Percentiles rank a stretch among this genome's conserved stretches.
Conservation (phyloP, 345 rosid genomes). For the Eucalyptus viminalis region DNA sequence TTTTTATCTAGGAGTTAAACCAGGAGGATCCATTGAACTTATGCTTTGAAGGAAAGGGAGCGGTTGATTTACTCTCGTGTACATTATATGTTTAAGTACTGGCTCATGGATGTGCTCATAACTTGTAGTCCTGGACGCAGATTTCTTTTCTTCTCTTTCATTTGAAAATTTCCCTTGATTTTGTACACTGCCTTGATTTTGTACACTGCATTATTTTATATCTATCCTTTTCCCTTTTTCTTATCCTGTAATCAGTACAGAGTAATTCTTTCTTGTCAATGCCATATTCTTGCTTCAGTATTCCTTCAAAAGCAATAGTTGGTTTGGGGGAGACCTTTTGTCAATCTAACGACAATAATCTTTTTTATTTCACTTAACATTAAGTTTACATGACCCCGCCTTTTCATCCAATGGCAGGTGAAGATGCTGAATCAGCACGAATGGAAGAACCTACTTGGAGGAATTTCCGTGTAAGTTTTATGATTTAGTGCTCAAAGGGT, state of each 20-base stretch:
- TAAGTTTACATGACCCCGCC: not conserved
- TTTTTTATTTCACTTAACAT: not conserved
- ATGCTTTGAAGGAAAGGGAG: not conserved
- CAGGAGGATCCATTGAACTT: not conserved
- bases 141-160: not conserved
- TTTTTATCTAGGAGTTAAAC: not conserved
- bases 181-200: not conserved
- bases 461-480: slow-evolving; percentile 27
- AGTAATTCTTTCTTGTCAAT: not conserved
- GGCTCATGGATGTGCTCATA: not conserved
- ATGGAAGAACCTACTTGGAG: slow-evolving; percentile 56
- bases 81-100: not conserved
- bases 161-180: not conserved
- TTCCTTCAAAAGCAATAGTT: not conserved
- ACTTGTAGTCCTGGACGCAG: not conserved
- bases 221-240: not conserved
- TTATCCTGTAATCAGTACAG: not conserved
- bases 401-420: slow-evolving; percentile 21
- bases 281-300: not conserved
- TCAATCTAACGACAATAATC: not conserved
- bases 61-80: not conserved
- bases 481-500: not conserved
- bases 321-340: not conserved
- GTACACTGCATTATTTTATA: not conserved
- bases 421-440: slow-evolving; percentile 32